phyloP scores from a whole-genome alignment of 2,329 filamentous ascomycete genomes.

The Bipolaris oryzae region DNA sequence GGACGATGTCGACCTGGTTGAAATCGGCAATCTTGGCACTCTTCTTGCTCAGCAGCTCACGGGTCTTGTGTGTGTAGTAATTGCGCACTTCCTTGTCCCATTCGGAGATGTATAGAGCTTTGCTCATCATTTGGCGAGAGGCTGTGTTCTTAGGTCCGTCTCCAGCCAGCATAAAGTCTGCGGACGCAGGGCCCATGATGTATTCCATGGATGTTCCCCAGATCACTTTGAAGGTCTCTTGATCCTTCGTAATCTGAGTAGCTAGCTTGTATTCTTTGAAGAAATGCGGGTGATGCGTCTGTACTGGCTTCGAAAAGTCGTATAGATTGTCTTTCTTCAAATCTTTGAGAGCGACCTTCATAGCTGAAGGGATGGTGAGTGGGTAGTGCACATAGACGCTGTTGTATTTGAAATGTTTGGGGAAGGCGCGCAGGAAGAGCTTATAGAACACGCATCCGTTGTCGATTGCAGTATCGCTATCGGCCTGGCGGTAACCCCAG shows the following conservation, averaged over 20 bases:
- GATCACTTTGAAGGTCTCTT: conserved; percentile 66
- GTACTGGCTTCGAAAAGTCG: conserved; percentile 68
- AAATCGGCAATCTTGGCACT: conserved; percentile 67
- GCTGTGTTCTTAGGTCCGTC: conserved; percentile 40
- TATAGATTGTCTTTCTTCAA: conserved; percentile 72
- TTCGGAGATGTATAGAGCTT: conserved; percentile 64
- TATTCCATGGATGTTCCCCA: conserved; percentile 69
- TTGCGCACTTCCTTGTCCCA: conserved; percentile 69
- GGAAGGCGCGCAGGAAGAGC: conserved; percentile 79
- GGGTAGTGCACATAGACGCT: conserved; percentile 85
- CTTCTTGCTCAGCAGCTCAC: conserved; percentile 67
- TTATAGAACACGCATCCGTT: conserved; percentile 88
- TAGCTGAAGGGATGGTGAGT: conserved; percentile 72
- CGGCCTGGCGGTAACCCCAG: conserved; percentile 79
- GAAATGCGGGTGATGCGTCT: conserved; percentile 54
- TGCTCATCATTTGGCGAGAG: conserved; percentile 49
- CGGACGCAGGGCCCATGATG: conserved; percentile 64
- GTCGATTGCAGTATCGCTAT: conserved; percentile 75
- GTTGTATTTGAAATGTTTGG: conserved; percentile 76
- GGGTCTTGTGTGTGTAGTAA: conserved; percentile 70
- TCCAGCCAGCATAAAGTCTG: conserved; percentile 61
- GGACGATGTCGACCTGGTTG: conserved; percentile 72
- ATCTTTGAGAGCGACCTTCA: conserved; percentile 70
- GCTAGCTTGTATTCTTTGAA: conserved; percentile 67
- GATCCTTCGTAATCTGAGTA: conserved; percentile 66